Conservation (phyloP, 805 yeast species). For the Hermanozyma aechmeae region DNA sequence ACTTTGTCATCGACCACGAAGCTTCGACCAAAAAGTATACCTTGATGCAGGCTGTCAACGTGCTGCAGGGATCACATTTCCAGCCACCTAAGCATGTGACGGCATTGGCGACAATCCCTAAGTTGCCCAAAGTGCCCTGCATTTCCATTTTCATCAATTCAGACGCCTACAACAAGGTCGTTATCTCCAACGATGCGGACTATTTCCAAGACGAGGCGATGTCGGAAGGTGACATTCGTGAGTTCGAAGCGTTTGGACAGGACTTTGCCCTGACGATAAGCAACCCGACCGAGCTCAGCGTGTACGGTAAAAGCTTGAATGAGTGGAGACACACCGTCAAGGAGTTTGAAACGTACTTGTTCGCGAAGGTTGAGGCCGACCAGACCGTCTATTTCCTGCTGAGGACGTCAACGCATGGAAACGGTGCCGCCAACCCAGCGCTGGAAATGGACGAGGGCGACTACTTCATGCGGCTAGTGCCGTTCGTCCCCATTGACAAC, state of each 20-base stretch:
- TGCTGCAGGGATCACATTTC: conserved; percentile 3
- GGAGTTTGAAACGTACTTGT: conserved; percentile 36
- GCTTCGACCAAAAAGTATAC: conserved; percentile 19
- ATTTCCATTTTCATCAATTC: conserved; percentile 12
- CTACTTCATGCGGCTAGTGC: conserved; percentile 28
- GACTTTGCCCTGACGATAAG: neutral
- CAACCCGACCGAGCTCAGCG: conserved; percentile 2
- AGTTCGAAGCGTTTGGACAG: conserved; percentile 2
- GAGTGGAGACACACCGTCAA: conserved; percentile 41
- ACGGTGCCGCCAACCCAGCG: conserved; percentile 1
- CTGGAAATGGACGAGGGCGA: conserved; percentile 14
- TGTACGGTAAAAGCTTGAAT: conserved; percentile 39
- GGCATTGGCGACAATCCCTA: conserved; percentile 8
- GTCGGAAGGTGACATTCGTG: conserved; percentile 3
- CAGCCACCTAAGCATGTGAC: neutral
- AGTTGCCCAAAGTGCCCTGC: conserved; percentile 7
- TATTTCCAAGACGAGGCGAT: conserved; percentile 6
- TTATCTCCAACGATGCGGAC: conserved; percentile 17
- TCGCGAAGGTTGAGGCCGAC: conserved; percentile 14
- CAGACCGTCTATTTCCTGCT: conserved; percentile 7
- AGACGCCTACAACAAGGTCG: conserved; percentile 18
- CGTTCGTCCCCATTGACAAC: conserved; percentile 29
- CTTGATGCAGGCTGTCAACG: conserved; percentile 8
- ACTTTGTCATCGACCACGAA: conserved; percentile 34
- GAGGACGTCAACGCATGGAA: no score